Base-by-base conservation (phyloP, 768 basidiomycete genomes). In the Suillus subalutaceus region DNA sequence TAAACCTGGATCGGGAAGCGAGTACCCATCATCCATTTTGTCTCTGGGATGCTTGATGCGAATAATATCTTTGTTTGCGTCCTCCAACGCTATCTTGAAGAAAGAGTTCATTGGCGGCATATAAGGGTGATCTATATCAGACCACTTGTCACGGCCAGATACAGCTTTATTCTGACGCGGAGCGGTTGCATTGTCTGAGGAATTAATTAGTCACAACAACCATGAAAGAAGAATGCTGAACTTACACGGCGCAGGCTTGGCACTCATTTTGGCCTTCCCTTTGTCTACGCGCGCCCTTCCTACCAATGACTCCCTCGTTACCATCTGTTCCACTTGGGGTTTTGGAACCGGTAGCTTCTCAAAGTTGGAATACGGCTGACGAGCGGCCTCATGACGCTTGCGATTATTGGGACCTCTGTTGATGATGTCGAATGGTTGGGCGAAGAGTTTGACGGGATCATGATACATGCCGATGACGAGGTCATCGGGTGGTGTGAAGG, bases 101-200 rank as follows among this genome's bases (percentile, higher is more conserved):
- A 30, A 23, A 37, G 43, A 38, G 10, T 60, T 38, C 38, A 38
- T 38, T 38, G 58, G 38, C 15, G 38, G 58, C 58, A 60, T 38
- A 4, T 6, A 43, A 38, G 37, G 58, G 58, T 60, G 58, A 26
- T 60, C 58, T 5, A 60, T 40, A 41, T 60, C 58, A 8, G 35
- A 38, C 58, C 58, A 60, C 58, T 60, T 60, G 38, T 60, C 35
- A 41, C 38, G 16, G 38, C 58, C 58, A 7, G 23, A 43, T 6
- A 43, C 58, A 38, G 5, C 20, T 60, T 7, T 30, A 3, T 40
- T 43, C 9, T 23, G 38, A 38, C 2, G 37, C 8, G 38, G 35
- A 60, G 58, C 7, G 2, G 37, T 43, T 6, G 20, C 3, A 23
- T 60, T 6, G 30, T 50, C 50, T 50, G 50, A 50, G 0, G 6